phyloP scores from a whole-genome alignment of 208 protist genomes.

The Perkinsela sp. region DNA sequence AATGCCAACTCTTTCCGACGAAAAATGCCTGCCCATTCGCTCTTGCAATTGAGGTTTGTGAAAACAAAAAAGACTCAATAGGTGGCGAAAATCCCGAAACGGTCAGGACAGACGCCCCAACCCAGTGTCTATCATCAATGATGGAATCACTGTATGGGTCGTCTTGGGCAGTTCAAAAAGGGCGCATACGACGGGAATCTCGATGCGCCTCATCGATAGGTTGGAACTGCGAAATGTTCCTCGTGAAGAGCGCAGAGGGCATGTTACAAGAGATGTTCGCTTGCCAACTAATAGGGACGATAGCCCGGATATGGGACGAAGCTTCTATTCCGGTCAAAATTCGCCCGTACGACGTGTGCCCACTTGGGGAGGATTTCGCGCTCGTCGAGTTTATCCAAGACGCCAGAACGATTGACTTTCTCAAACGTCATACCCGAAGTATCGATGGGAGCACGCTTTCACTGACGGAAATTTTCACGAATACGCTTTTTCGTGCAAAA shows the following conservation, averaged over 20 bases:
- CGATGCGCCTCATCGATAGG: conserved; percentile 40
- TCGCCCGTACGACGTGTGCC: conserved; percentile 37
- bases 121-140: background rate
- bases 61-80: background rate
- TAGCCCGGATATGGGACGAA: conserved; percentile 48
- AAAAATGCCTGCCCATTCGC: background rate
- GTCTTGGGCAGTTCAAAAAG: conserved; percentile 2
- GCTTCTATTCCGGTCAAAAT: conserved; percentile 36
- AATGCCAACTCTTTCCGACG: background rate
- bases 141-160: conserved; percentile 1
- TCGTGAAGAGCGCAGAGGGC: conserved; percentile 70
- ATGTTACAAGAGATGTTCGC: conserved; percentile 70
- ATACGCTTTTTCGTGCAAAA: background rate
- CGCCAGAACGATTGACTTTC: conserved; percentile 48
- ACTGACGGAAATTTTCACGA: background rate
- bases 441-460: background rate
- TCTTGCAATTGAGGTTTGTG: background rate
- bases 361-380: conserved; percentile 33
- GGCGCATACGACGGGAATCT: conserved; percentile 20
- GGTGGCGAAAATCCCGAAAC: background rate
- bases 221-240: conserved; percentile 43
- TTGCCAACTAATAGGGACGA: conserved; percentile 52
- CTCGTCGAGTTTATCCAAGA: conserved; percentile 58
- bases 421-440: conserved; percentile 15
- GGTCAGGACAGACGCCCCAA: background rate